Conservation (phyloP, 2,329 filamentous ascomycete genomes). For the Cytospora piceae region DNA sequence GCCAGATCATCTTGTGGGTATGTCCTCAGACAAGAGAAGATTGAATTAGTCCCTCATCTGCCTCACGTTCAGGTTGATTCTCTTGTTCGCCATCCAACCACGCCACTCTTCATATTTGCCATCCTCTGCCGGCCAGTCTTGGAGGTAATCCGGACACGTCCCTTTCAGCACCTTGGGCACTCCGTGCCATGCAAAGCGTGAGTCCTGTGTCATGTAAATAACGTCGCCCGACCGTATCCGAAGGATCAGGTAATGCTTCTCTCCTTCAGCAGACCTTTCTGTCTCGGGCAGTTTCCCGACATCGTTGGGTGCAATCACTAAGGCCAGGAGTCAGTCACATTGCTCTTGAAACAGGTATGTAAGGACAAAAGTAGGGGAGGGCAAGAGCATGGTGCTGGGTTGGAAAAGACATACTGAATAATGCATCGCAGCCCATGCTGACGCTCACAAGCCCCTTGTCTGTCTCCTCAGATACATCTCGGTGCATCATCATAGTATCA, state of each 20-base stretch:
- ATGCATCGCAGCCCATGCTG: conserved; percentile 85
- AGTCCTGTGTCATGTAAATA: conserved; percentile 82
- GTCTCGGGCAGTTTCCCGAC: conserved; percentile 37
- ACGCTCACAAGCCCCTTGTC: conserved; percentile 80
- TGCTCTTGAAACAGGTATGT: background rate
- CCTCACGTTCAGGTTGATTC: conserved; percentile 89
- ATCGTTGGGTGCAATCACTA: conserved; percentile 58
- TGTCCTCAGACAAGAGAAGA: background rate
- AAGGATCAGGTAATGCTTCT: conserved; percentile 61
- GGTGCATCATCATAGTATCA: conserved; percentile 89
- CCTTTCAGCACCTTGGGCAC: conserved; percentile 82
- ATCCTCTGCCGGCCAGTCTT: conserved; percentile 70
- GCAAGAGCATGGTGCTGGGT: background rate
- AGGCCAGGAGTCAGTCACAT: background rate
- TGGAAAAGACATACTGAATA: conserved; percentile 59
- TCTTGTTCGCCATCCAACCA: conserved; percentile 86
- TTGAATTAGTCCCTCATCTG: conserved; percentile 70
- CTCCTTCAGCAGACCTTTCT: conserved; percentile 33
- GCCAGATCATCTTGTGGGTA: background rate
- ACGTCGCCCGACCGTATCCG: conserved; percentile 83
- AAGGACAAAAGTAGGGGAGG: background rate
- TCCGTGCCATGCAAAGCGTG: conserved; percentile 92
- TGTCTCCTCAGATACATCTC: conserved; percentile 88
- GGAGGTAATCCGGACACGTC: conserved; percentile 77
- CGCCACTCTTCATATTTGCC: conserved; percentile 68